Base-by-base conservation (phyloP, 2,329 filamentous ascomycete species). In the Aspergillus proliferans region DNA sequence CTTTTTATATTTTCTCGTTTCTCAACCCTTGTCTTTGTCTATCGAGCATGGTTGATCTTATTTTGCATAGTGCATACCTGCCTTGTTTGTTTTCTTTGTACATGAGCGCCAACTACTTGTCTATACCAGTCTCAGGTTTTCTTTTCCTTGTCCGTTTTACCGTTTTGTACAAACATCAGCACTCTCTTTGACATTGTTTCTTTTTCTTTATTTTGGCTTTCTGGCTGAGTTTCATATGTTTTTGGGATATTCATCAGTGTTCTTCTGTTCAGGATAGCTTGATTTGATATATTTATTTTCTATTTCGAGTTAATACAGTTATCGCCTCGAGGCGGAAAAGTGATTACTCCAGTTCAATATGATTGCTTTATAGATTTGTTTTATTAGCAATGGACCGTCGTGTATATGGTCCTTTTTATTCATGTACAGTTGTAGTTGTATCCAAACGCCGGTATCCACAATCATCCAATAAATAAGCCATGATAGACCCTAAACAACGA, bases 41-140 rank as follows among this genome's bases (percentile, higher is more conserved):
- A 12, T 15, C 18, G 18, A 12, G 38, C 9, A 19, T 21, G 38
- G 19, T 41, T 28, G 15, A 33, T 41, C 33, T 44, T 30, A 5
- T 19, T 40, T 40, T 40, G 38, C 36, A 34, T 30, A 44, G 38
- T 33, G 36, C 42, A 36, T 44, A 38, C 34, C 15, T 47, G 12
- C 21, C 41, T 42, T 36, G 30, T 36, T 21, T 7, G 34, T 21
- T 45, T 22, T 40, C 15, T 42, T 30, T 52, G 52, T 53, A 53
- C 42, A 53, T 53, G 47, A 53, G 49, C 45, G 43, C 49, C 49
- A 49, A 53, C 49, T 53, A 26, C 47, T 44, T 52, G 47, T 49
- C 45, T 46, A 51, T 52, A 47, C 9, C 38, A 18, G 10, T 22
- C 38, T 40, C 18, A 19, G 38, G 38, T 19, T 40, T 18, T 8